A percentile compares a stretch with the other conserved stretches of the same genome.
phyloP scores from a whole-genome alignment of 2,329 filamentous ascomycete genomes.

The Mollisia scopiformis region DNA sequence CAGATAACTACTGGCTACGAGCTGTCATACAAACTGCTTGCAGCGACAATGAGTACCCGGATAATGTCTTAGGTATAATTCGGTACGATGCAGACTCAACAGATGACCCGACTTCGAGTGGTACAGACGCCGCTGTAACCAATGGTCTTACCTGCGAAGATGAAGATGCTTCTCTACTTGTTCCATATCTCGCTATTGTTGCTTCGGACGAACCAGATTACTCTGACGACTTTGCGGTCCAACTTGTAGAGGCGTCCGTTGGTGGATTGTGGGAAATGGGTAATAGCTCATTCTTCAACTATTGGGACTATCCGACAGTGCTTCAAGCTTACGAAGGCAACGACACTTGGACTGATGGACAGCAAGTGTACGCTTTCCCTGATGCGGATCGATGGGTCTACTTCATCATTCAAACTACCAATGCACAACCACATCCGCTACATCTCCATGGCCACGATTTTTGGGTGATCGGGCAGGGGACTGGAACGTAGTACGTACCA shows the following conservation, averaged over 20 bases:
- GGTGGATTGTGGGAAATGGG: neutral
- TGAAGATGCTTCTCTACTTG: conserved; percentile 23
- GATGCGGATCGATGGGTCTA: conserved; percentile 8
- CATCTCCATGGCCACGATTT: conserved; percentile 54
- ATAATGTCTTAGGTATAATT: conserved; percentile 17
- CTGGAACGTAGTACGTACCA: no score
- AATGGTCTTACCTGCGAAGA: conserved; percentile 29
- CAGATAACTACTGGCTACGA: conserved; percentile 49
- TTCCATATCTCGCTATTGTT: conserved; percentile 45
- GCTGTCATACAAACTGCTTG: conserved; percentile 6
- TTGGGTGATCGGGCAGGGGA: conserved; percentile 33
- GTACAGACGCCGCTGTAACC: no score
- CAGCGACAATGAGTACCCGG: conserved; percentile 12
- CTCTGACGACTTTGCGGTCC: conserved; percentile 46
- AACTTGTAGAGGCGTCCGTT: conserved; percentile 20
- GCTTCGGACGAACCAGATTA: conserved; percentile 29
- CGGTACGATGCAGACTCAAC: conserved; percentile 14
- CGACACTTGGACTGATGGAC: conserved; percentile 15
- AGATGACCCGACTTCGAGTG: conserved; percentile 17
- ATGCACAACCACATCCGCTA: conserved; percentile 43
- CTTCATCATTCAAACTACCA: neutral
- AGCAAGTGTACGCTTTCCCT: conserved; percentile 8
- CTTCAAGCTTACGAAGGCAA: conserved; percentile 31
- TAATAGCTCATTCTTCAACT: conserved; percentile 35
- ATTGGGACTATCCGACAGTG: conserved; percentile 45